Percentiles rank a stretch among this genome's conserved stretches.
Conservation (phyloP, 1,284 basidiomycete genomes). For the Ceratobasidium sp. region DNA sequence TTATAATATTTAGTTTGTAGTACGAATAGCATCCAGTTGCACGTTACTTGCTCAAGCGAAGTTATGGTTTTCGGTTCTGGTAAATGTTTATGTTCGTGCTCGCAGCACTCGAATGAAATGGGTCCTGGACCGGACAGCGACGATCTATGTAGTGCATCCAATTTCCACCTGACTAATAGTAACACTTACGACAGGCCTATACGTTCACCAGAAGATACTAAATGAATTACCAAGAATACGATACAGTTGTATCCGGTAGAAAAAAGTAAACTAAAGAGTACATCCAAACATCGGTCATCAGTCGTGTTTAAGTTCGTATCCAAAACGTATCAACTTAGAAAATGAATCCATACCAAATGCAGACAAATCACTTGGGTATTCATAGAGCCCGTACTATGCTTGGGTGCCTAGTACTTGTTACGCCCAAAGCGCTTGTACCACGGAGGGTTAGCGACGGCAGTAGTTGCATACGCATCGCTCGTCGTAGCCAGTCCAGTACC, state of each 20-base stretch:
- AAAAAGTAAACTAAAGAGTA: neutral
- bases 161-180: too few relatives aligned
- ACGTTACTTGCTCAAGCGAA: too few relatives aligned
- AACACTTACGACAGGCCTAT: too few relatives aligned
- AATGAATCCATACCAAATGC: neutral
- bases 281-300: slow-evolving; percentile 1
- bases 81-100: neutral
- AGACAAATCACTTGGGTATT: neutral
- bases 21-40: neutral
- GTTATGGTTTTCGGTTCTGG: too few relatives aligned
- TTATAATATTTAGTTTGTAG: slow-evolving; percentile 12
- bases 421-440: slow-evolving; percentile 26
- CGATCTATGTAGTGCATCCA: too few relatives aligned
- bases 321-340: neutral
- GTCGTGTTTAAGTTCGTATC: slow-evolving; percentile 17
- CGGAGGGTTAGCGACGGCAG: slow-evolving; percentile 9
- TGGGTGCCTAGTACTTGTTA: slow-evolving; percentile 25
- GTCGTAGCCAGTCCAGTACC: slow-evolving; percentile 42
- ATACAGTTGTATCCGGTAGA: too few relatives aligned
- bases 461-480: slow-evolving; percentile 38
- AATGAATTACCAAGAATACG: too few relatives aligned
- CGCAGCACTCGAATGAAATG: neutral
- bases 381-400: too few relatives aligned
- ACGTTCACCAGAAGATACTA: too few relatives aligned
- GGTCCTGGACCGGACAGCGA: too few relatives aligned